Conservation (phyloP, 176 grass and related monocot species). For the Miscanthus lutarioriparius region DNA sequence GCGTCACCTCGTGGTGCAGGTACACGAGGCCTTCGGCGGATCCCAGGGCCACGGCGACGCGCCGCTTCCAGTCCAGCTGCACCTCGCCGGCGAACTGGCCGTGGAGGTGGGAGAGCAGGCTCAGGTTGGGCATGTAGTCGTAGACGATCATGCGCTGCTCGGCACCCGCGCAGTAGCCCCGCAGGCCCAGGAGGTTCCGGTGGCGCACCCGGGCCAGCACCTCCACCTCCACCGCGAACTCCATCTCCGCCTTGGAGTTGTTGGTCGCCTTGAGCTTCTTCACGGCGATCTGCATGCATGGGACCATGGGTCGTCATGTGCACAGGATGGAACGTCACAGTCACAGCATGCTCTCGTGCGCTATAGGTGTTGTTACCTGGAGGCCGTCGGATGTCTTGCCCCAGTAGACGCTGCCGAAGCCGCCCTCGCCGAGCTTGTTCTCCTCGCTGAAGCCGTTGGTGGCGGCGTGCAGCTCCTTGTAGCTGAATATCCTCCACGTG, state of each 20-base stretch:
- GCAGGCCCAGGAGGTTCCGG: constrained; percentile 61
- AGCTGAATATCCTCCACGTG: constrained; percentile 66
- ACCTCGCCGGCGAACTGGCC: constrained; percentile 52
- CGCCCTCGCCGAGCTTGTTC: constrained; percentile 73
- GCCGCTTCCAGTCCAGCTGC: constrained; percentile 45
- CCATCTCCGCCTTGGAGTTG: constrained; percentile 83
- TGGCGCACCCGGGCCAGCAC: constrained; percentile 64
- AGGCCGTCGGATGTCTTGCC: constrained; percentile 63
- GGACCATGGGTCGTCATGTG: no score
- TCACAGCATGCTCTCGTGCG: neutral
- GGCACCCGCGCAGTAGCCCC: constrained; percentile 55
- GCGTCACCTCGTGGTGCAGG: constrained; percentile 62
- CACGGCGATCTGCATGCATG: constrained; percentile 52
- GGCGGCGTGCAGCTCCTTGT: constrained; percentile 67
- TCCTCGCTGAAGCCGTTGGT: constrained; percentile 73
- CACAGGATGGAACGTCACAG: no score
- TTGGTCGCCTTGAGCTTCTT: constrained; percentile 68
- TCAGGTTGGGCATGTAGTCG: constrained; percentile 84
- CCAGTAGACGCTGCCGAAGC: constrained; percentile 76
- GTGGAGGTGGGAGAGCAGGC: constrained; percentile 66
- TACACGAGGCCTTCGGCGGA: constrained; percentile 60
- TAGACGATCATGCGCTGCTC: constrained; percentile 76
- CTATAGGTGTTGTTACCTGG: constrained; percentile 21
- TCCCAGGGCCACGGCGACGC: constrained; percentile 42
- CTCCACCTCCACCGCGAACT: constrained; percentile 79